Base-by-base conservation (phyloP, 2,329 filamentous ascomycete genomes). In the Colletotrichum spaethianum region DNA sequence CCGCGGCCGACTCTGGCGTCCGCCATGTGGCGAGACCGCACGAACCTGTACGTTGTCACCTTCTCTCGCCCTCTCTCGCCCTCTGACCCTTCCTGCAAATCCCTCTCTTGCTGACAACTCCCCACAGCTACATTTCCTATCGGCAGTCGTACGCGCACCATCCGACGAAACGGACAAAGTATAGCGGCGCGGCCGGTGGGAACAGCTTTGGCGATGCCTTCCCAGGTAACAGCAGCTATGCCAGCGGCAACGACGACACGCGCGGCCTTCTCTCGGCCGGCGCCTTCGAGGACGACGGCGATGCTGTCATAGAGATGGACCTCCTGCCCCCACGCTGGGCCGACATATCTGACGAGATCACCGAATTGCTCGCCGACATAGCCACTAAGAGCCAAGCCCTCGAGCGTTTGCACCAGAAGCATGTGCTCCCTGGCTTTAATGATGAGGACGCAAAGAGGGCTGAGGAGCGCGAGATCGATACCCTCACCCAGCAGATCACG, bases 11-110 rank as follows among this genome's bases (percentile, higher is more conserved):
- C 60, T 78, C 56, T 72, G 80, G 84, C 85, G 86, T 88, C 88
- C 91, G 92, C 89, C 86, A 97, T 98, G 94, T 99, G 95, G 95
- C 94, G 96, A 87, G 96, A 99, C 89, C 93, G 96, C 85, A 99
- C 96, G 78, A 99, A 98, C 82, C 93, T 99, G 95, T 98, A 91
- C 78, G 90, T 80, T 73, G 71, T 66, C 71, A 74, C 70, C 48
- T 53, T 65, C 60, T 69, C 75, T 71, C 75, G 74, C 73, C 75
- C 53, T 40, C 66, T 44, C 68, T 74, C 62, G 67, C 66, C 62
- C 46, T 67, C 50, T n/a, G n/a, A n/a, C n/a, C n/a, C 70, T 38
- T 65, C 65, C 75, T n/a, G 64, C 61, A 60, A 70, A 20, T 28
- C 70, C 61, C 63, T 23, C 42, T 63, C 59, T 38, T 74, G 75